Percentiles rank a stretch among this genome's conserved stretches.
phyloP scores from a whole-genome alignment of 768 basidiomycete species.

The Stropharia rugosoannulata region DNA sequence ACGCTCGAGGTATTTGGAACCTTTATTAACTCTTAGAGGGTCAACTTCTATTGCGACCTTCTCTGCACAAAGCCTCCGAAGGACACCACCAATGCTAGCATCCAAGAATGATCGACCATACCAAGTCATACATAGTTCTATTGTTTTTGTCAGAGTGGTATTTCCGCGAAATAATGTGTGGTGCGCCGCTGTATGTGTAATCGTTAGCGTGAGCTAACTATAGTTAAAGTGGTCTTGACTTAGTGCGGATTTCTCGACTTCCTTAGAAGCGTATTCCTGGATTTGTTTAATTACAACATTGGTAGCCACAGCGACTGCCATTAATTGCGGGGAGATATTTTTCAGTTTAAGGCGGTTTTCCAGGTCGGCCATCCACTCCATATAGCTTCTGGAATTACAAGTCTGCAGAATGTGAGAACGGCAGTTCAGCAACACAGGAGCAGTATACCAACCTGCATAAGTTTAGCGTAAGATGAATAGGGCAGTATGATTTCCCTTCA shows the following conservation, averaged over 20 bases:
- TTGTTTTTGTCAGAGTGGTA: conserved; percentile 66
- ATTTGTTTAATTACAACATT: conserved; percentile 67
- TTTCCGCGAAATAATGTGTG: conserved; percentile 75
- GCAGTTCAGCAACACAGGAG: neutral
- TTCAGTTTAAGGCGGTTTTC: conserved; percentile 68
- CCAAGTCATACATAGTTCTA: conserved; percentile 80
- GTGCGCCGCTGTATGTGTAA: conserved; percentile 47
- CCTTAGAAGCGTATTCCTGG: conserved; percentile 63
- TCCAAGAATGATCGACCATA: conserved; percentile 83
- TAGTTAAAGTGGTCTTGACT: conserved; percentile 35
- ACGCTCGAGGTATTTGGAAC: conserved; percentile 59
- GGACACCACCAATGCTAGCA: conserved; percentile 68
- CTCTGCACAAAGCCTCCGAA: conserved; percentile 71
- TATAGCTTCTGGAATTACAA: conserved; percentile 57
- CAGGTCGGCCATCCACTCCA: conserved; percentile 76
- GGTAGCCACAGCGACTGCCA: conserved; percentile 69
- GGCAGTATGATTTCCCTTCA: conserved; percentile 79
- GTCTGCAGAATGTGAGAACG: conserved; percentile 33
- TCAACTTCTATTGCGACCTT: conserved; percentile 83
- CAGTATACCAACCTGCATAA: conserved; percentile 50
- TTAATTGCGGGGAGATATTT: conserved; percentile 56
- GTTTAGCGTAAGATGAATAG: conserved; percentile 53
- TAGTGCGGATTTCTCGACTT: conserved; percentile 66
- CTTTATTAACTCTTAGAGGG: conserved; percentile 63
- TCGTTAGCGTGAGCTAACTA: neutral